Base-by-base conservation (phyloP, 768 basidiomycete species). In the Sutorius australiensis region DNA sequence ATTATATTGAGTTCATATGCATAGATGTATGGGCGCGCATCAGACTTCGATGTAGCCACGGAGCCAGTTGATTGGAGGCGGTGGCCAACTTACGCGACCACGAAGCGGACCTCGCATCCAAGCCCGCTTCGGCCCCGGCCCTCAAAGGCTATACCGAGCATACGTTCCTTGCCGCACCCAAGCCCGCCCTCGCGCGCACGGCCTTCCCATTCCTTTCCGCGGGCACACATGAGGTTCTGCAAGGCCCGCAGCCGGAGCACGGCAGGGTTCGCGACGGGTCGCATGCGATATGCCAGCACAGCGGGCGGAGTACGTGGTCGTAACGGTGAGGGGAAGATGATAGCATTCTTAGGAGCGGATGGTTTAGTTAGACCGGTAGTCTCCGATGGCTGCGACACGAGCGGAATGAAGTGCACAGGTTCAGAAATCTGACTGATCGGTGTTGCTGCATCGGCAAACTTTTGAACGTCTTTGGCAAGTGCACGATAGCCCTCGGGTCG, bases 251-350 rank as follows among this genome's bases (percentile, higher is more conserved):
- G 62, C 4, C 84, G 72, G 46, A 87, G 71, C 54, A 79, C 73
- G 40, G 79, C 73, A 6, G 84, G 84, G 59, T 88, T 87, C 48
- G 79, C 71, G 6, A 86, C 75, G 3, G 79, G 79, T 8, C 86
- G 75, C 58, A 80, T 71, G 28, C 85, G 77, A 58, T 77, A 75
- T 6, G 67, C 63, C 46, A 74, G 67, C 10, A 57, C 51, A 24
- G 62, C 40, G 16, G 67, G 66, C 1, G 66, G 61, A 33, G 71
- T 56, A 47, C 61, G 68, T 70, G 73, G 77, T 71, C 60, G 77
- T 67, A 64, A 75, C 48, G 67, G 77, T 45, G 61, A 79, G 43
- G 71, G 75, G 31, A 73, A 66, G 6, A 77, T 70, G 16, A 76
- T 61, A 4, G 71, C 69, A 37, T 75, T 73, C 74, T 52, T 65